Evolutionary conservation across 163 green algal genomes (phyloP).

Genomic region (Prototheca wickerhamii): DNA sequence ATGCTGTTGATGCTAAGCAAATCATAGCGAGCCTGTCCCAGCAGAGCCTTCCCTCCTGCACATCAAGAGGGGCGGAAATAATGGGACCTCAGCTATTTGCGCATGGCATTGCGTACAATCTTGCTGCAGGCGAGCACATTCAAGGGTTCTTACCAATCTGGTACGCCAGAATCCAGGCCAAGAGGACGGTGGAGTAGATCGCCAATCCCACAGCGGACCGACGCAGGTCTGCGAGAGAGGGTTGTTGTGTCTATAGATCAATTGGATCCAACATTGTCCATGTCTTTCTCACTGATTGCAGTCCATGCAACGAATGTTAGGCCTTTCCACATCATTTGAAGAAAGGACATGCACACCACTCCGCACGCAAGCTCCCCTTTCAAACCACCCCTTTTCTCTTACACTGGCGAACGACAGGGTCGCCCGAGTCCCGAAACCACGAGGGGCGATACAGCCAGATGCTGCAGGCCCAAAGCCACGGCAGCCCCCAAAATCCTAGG

Average conservation of each 20-base stretch:
- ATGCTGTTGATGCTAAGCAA: not conserved
- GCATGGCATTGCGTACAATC: no score
- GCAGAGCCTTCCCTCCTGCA: not conserved
- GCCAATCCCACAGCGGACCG: conserved; percentile 10
- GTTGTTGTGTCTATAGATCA: not conserved
- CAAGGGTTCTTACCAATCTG: conserved; percentile 11
- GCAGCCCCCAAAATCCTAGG: conserved; percentile 15
- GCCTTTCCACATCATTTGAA: no score
- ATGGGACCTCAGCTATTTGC: no score
- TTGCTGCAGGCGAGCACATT: no score
- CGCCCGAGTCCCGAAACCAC: conserved; percentile 2
- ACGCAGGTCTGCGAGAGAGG: conserved; percentile 10
- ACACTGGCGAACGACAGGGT: conserved; percentile 16
- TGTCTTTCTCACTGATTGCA: no score
- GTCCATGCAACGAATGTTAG: no score
- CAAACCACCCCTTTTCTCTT: not conserved
- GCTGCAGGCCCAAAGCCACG: conserved; percentile 26
- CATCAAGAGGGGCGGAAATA: not conserved
- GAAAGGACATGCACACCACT: not conserved
- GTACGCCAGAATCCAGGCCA: conserved; percentile 22
- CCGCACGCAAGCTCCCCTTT: not conserved
- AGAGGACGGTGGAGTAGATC: conserved; percentile 10
- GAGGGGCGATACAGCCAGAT: conserved; percentile 19
- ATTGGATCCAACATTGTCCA: not conserved
- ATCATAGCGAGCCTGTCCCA: not conserved